Evolutionary conservation across 2,329 filamentous ascomycete species (phyloP).

Genomic region (Corinectria fuckeliana): DNA sequence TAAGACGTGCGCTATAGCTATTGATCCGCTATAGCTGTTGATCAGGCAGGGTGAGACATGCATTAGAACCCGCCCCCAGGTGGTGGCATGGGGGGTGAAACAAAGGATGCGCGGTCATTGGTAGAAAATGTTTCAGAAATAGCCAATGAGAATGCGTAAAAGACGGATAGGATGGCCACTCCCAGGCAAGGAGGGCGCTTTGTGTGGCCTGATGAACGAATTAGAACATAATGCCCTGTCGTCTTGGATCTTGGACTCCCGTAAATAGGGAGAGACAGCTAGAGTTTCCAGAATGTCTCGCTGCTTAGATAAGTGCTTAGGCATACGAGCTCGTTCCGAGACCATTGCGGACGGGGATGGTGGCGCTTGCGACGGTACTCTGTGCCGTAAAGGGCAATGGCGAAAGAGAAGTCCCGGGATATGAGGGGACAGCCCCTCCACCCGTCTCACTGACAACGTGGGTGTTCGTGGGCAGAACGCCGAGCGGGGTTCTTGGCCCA

Average conservation of each 20-base stretch:
- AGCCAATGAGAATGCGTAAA: constrained; percentile 29
- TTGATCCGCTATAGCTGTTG: constrained; percentile 8
- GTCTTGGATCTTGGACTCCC: constrained; percentile 9
- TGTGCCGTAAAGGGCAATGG: background rate
- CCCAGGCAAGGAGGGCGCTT: constrained; percentile 28
- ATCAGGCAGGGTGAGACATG: constrained; percentile 29
- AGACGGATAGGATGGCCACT: constrained; percentile 22
- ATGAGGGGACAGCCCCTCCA: constrained; percentile 7
- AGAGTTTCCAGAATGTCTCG: constrained; percentile 28
- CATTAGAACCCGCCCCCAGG: constrained; percentile 25
- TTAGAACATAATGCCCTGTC: constrained; percentile 14
- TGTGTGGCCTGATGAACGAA: constrained; percentile 30
- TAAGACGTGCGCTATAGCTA: constrained; percentile 22
- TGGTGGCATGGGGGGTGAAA: constrained; percentile 33
- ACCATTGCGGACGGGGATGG: constrained; percentile 1
- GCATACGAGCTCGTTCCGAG: constrained; percentile 4
- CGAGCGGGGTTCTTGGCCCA: background rate
- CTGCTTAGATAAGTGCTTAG: too few species aligned
- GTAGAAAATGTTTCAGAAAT: constrained; percentile 28
- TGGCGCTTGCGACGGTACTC: constrained; percentile 11
- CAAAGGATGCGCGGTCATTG: constrained; percentile 29
- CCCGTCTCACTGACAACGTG: constrained; percentile 8
- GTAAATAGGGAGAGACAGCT: constrained; percentile 6
- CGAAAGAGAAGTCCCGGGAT: background rate
- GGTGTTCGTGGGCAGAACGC: constrained; percentile 1